phyloP scores from a whole-genome alignment of 371 early-diverging fungal species.

The Rhizomucor pusillus region DNA sequence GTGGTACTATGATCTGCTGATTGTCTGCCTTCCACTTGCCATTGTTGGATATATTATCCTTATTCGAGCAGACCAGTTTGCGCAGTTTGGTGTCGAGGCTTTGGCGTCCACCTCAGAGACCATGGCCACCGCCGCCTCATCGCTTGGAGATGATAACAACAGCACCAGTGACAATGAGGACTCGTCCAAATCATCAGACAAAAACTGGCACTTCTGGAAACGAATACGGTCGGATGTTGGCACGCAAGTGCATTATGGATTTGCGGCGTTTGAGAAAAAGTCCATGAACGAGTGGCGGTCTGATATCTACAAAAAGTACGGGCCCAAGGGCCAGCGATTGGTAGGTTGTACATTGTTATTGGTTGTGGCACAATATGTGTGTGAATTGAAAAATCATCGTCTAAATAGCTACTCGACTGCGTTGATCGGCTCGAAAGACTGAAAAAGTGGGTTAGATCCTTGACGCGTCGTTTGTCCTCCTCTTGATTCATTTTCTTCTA shows the following conservation, averaged over 20 bases:
- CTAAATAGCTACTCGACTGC: constrained; percentile 24
- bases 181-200: background rate
- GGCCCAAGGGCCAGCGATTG: constrained; percentile 30
- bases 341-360: too few relatives aligned
- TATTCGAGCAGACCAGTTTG: constrained; percentile 23
- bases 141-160: background rate
- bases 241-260: constrained; percentile 6
- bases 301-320: constrained; percentile 30
- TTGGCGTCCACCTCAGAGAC: constrained; percentile 17
- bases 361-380: too few relatives aligned
- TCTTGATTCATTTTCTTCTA: background rate
- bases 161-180: background rate
- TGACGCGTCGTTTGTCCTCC: too few relatives aligned
- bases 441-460: constrained; percentile 27
- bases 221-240: constrained; percentile 18
- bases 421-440: constrained; percentile 37
- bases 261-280: constrained; percentile 22
- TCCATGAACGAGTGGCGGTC: constrained; percentile 30
- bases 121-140: too few relatives aligned
- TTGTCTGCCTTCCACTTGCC: constrained; percentile 13
- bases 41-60: constrained; percentile 13
- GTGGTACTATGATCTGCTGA: constrained; percentile 36
- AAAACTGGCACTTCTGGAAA: constrained; percentile 13
- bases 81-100: constrained; percentile 28
- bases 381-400: too few relatives aligned